Percentiles rank a stretch among this genome's conserved stretches.
These are phyloP conservation scores for Neurospora sp. DNA, from an alignment of 495 filamentous ascomycete species.

Conservation along the genomic window DNA sequence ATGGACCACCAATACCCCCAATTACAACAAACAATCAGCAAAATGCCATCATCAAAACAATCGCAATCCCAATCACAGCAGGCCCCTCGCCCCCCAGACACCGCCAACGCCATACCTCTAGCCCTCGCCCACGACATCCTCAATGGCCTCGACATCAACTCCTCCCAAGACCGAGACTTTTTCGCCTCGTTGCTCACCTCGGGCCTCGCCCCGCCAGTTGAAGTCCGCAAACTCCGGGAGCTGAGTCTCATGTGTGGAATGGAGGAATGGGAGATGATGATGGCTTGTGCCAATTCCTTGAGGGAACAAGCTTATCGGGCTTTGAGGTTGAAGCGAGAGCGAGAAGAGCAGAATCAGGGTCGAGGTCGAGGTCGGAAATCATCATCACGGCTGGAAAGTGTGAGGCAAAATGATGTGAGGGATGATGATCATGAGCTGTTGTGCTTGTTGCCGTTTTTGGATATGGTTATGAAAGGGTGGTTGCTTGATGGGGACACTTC, in stretches of 20 bases:
- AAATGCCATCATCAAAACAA: not conserved
- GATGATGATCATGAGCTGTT: not conserved
- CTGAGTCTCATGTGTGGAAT: slow-evolving; percentile 18
- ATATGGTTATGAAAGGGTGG: not conserved
- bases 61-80: not conserved
- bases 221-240: slow-evolving; percentile 13
- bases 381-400: not conserved
- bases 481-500: not conserved
- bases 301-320: not conserved
- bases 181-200: slow-evolving; percentile 12
- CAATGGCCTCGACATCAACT: slow-evolving; percentile 20
- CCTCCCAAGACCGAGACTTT: slow-evolving; percentile 16
- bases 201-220: slow-evolving; percentile 12
- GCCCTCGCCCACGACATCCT: slow-evolving; percentile 5
- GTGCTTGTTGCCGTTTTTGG: not conserved
- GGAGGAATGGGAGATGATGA: slow-evolving; percentile 27
- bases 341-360: not conserved
- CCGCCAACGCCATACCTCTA: not conserved
- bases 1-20: not conserved
- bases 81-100: not conserved
- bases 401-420: not conserved
- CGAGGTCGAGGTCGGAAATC: not conserved
- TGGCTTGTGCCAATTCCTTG: slow-evolving; percentile 20
- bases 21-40: not conserved
- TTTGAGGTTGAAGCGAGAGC: not conserved